Evolutionary conservation across 1,139 yeast species (phyloP).

Genomic region (Hansenula sp.): DNA sequence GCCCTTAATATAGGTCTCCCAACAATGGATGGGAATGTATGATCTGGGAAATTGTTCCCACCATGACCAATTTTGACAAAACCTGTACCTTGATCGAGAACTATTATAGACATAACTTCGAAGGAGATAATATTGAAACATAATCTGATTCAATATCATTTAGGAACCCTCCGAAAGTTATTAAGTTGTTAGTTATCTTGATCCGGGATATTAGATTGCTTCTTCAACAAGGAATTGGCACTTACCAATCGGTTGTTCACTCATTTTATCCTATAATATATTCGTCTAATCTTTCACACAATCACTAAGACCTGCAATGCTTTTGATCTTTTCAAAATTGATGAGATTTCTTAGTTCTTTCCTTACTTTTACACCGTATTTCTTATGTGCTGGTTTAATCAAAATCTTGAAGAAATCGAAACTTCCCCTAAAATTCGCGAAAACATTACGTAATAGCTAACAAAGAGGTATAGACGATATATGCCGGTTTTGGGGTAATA

Average conservation of each 20-base stretch:
- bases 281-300: neutral
- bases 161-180: neutral
- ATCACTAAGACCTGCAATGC: neutral
- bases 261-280: conserved; percentile 9
- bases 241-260: conserved; percentile 19
- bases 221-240: neutral
- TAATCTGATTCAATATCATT: neutral
- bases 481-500: neutral
- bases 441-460: neutral
- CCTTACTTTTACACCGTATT: neutral
- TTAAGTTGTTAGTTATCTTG: neutral
- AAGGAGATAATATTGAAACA: neutral
- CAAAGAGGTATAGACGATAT: neutral
- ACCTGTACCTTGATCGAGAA: conserved; percentile 99
- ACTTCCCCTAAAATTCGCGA: conserved; percentile 2
- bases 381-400: neutral
- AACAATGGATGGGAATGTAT: conserved; percentile 96
- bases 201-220: neutral
- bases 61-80: conserved; percentile 94
- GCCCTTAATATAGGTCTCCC: conserved; percentile 98
- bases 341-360: too few species aligned
- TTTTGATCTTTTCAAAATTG: too few species aligned
- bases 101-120: conserved; percentile 26
- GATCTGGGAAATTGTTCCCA: conserved; percentile 96
- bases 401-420: neutral